A percentile compares a stretch with the other conserved stretches of the same genome.
Conservation (phyloP, 2,329 filamentous ascomycete species). For the Botrytis squamosa region DNA sequence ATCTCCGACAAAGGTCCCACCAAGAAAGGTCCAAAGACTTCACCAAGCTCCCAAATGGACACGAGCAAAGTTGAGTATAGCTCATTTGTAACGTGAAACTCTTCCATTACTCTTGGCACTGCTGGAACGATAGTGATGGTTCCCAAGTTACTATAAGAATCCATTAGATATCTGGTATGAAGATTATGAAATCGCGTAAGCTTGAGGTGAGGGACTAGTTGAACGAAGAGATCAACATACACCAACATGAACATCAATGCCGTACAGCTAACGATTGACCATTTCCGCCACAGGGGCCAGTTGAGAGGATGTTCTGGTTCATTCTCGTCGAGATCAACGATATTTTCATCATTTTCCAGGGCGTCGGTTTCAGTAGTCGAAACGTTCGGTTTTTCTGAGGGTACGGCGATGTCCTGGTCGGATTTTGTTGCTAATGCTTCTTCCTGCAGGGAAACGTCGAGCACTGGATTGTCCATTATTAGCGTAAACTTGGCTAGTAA, state of each 20-base stretch:
- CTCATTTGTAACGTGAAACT: conserved; percentile 7
- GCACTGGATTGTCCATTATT: neutral
- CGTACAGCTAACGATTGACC: conserved; percentile 7
- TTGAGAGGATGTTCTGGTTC: conserved; percentile 11
- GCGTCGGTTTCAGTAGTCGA: neutral
- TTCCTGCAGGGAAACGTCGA: neutral
- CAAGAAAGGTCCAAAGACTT: conserved; percentile 8
- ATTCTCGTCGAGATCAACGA: conserved; percentile 12
- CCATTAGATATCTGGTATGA: neutral
- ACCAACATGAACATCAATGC: conserved; percentile 5
- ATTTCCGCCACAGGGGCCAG: neutral
- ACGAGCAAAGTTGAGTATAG: conserved; percentile 7
- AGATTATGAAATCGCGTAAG: neutral
- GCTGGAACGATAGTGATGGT: conserved; percentile 11
- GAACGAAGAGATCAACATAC: neutral
- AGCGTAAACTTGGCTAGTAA: fast-evolving
- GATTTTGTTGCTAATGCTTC: neutral
- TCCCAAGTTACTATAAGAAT: neutral
- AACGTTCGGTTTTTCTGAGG: neutral
- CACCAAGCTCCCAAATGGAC: conserved; percentile 15
- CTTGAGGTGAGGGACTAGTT: neutral
- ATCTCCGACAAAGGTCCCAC: neutral
- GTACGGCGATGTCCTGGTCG: neutral
- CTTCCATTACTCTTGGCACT: conserved; percentile 8
- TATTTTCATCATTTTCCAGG: neutral